Percentiles rank a stretch among this genome's conserved stretches.
These are phyloP conservation scores for Inga leiocalycina DNA, from an alignment of 306 rosid species.

Conservation along the genomic window DNA sequence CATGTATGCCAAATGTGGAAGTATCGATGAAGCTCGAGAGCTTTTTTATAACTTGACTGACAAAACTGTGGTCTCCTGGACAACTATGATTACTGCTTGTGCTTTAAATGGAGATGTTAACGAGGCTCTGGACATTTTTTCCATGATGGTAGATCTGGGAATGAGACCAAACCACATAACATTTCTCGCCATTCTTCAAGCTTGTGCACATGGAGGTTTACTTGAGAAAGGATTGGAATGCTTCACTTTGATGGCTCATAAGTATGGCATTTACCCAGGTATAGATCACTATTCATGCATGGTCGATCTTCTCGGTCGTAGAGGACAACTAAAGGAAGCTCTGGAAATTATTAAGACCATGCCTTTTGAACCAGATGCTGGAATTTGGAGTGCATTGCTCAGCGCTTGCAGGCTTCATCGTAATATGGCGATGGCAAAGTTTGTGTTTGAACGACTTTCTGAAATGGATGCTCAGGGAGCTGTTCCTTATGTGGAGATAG, in stretches of 20 bases:
- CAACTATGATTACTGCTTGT: slow-evolving; percentile 65
- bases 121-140: slow-evolving; percentile 61
- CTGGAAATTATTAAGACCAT: slow-evolving; percentile 50
- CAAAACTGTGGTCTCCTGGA: slow-evolving; percentile 69
- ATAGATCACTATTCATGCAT: slow-evolving; percentile 76
- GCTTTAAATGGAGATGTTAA: slow-evolving; percentile 65
- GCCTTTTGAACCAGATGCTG: slow-evolving; percentile 63
- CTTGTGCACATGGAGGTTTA: slow-evolving; percentile 70
- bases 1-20: slow-evolving; percentile 81
- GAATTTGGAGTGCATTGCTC: slow-evolving; percentile 72
- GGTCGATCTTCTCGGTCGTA: slow-evolving; percentile 65
- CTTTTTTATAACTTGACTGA: slow-evolving; percentile 48
- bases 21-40: slow-evolving; percentile 47
- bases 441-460: slow-evolving; percentile 43
- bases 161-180: slow-evolving; percentile 64
- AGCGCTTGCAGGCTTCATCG: slow-evolving; percentile 68
- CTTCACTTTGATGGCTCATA: slow-evolving; percentile 53
- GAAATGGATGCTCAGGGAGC: slow-evolving; percentile 57
- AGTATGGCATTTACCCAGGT: slow-evolving; percentile 49
- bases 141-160: slow-evolving; percentile 48
- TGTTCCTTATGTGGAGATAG: slow-evolving; percentile 66
- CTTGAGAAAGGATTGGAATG: slow-evolving; percentile 63
- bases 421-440: slow-evolving; percentile 50
- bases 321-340: slow-evolving; percentile 61
- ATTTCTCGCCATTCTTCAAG: slow-evolving; percentile 78